Base-by-base conservation (phyloP, 768 basidiomycete species). In the Chlorophyllum brunneum region DNA sequence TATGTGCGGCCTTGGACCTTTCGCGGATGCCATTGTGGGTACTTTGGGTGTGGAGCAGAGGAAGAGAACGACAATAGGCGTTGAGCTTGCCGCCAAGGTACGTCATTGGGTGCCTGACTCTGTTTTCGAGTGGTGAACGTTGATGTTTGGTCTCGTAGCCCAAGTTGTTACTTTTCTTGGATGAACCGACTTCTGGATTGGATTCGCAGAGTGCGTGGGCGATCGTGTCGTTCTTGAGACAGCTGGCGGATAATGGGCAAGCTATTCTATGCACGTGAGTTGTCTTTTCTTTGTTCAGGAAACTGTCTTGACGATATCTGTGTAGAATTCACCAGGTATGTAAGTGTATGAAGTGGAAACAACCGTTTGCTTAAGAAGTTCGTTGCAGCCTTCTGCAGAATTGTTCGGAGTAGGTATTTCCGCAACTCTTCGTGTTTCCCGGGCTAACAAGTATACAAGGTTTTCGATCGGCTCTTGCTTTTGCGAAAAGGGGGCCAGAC, bases 161-260 rank as follows among this genome's bases (percentile, higher is more conserved):
- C 1, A 81, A 81, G 63, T 71, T 93, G 0, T 72, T 95, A 0
- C 75, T 95, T 15, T 94, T 95, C 74, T 68, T 92, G 30, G 92
- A 94, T 61, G 92, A 95, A 64, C 93, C 93, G 0, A 95, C 92
- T 2, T 85, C 88, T 22, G 91, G 92, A 29, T 73, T 94, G 13
- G 90, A 92, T 64, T 91, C 89, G 2, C 89, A 92, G 65, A 87
- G 84, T 48, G 90, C 91, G 2, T 90, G 89, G 88, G 84, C 84
- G 4, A 90, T 92, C 56, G 70, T 91, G 48, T 68, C 74, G 2
- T 90, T 94, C 71, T 70, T 94, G 38, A 75, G 85, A 8, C 77
- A 82, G 40, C 80, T 94, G 26, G 89, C 91, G 6, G 78, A 87
- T 54, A 81, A 79, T 55, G 92, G 92, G 1, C 92, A 92, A 63